Conservation (phyloP, 2,329 filamentous ascomycete species). For the Podosphaera fusca region DNA sequence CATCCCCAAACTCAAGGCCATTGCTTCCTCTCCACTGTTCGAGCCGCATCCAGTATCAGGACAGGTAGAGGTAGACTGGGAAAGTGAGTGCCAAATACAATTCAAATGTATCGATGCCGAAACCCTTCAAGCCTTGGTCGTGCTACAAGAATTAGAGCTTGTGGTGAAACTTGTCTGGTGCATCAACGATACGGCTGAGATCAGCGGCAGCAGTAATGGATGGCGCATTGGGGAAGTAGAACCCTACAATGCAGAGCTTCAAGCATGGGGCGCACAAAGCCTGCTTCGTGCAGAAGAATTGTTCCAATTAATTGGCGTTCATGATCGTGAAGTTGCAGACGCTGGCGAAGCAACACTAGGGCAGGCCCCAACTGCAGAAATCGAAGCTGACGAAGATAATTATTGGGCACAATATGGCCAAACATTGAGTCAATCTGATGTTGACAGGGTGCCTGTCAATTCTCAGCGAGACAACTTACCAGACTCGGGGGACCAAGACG, state of each 20-base stretch:
- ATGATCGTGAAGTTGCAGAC: neutral
- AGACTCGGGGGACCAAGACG: conserved; percentile 25
- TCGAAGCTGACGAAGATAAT: conserved; percentile 49
- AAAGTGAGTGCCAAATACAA: conserved; percentile 38
- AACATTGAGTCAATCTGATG: conserved; percentile 42
- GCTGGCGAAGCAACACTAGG: neutral
- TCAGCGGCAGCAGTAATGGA: conserved; percentile 30
- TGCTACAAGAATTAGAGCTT: conserved; percentile 36
- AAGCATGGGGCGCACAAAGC: conserved; percentile 26
- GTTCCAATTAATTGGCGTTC: neutral
- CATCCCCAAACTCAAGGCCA: conserved; percentile 30
- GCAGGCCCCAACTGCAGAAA: conserved; percentile 12
- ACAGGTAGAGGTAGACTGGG: conserved; percentile 48
- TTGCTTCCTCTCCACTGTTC: conserved; percentile 37
- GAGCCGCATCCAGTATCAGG: conserved; percentile 66
- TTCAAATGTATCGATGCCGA: conserved; percentile 53
- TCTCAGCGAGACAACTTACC: neutral
- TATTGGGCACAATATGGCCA: conserved; percentile 65
- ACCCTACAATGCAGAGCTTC: conserved; percentile 28
- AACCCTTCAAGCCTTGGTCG: conserved; percentile 46
- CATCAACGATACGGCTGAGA: conserved; percentile 21
- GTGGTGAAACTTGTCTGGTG: conserved; percentile 48
- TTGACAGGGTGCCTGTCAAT: conserved; percentile 34
- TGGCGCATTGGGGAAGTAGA: conserved; percentile 55
- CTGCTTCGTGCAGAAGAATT: conserved; percentile 34